Evolutionary conservation across 2,329 filamentous ascomycete species (phyloP), one percentile per base, ranked within the genome.

Genomic region (Nannizziopsis barbatae): DNA sequence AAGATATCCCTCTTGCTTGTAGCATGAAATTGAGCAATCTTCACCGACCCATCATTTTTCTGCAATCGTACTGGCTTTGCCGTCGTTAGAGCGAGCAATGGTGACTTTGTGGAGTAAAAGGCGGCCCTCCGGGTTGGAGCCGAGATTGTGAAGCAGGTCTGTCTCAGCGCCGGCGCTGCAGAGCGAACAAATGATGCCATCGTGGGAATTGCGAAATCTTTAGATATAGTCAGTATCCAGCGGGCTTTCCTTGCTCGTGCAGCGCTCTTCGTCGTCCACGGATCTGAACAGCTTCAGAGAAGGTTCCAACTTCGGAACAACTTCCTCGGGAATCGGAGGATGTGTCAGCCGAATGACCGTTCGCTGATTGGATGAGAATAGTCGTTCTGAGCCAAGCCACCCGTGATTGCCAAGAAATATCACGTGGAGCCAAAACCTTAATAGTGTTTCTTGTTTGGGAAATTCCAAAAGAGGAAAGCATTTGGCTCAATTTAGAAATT

Each of bases 21-120:
- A 61, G 83, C 86, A 70, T 95, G 89, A 77, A 98, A 95, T 58
- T 85, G 82, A 56, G 88, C 83, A 60, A 81, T 74, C 66, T 80
- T 74, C 57, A 71, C 68, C 49, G 63, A 56, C 32, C 60, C 59
- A 48, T 56, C 63, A 56, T 58, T 61, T 54, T 58, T 62, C 54
- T 60, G 58, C 50, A 65, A 55, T 43, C 55, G 52, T 27, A 36
- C 42, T 22, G 57, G 52, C 17, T 52, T 55, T 40, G 50, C 39
- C 5, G 43, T 43, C 33, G 51, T 48, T 42, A 49, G 30, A 18
- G 52, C 50, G 12, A 53, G 49, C 8, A 58, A 32, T 15, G 52
- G 56, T 27, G 56, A 53, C 47, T 52, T 57, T 17, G 53, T 51
- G n/a, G 55, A 55, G 49, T 57, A 55, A 36, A 56, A 51, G 2